Base-by-base conservation (phyloP, 345 rosid species). In the Physaria fendleri region DNA sequence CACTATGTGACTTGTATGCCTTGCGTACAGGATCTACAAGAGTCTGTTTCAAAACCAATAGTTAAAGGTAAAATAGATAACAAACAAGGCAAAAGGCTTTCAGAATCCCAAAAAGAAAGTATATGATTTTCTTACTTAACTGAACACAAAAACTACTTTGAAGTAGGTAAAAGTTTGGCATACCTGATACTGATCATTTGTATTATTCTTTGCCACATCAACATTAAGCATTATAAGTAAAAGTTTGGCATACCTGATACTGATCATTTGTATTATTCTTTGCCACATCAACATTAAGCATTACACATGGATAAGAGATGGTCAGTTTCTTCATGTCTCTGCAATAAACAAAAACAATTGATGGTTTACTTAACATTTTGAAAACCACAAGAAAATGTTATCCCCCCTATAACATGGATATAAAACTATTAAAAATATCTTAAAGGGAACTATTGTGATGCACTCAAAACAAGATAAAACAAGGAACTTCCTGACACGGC, bases 101-200 rank as follows among this genome's bases (percentile, higher is more conserved):
- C 33, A 72, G 52, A 60, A 60, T 37, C 53, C 39, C 22, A 41
- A 22, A 65, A 43, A 2, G 15, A 43, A 2, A 12, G 6, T 29
- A 27, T 18, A 21, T 25, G 41, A 52, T 16, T 25, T 44, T 47
- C 22, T 21, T 35, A 13, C 18, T 41, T 30, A 14, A 44, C 24
- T 25, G 18, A 66, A 69, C 33, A 57, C 33, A 61, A 46, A 5
- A 30, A 16, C 44, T 39, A 47, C 28, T 14, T 42, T 24, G 5
- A 25, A 22, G 41, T 11, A 23, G 48, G 17, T 22, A 46, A 42
- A 50, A 53, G 45, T 62, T 51, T 32, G 27, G 51, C 59, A 48
- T 28, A 91, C 96, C 98, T 92, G 98, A 72, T 92, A 92, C 39
- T 92, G 98, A 47, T 92, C 93, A 59, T 92, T 92, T 60, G 98